Conservation (phyloP, 768 basidiomycete species). For the Boletus rex-veris region DNA sequence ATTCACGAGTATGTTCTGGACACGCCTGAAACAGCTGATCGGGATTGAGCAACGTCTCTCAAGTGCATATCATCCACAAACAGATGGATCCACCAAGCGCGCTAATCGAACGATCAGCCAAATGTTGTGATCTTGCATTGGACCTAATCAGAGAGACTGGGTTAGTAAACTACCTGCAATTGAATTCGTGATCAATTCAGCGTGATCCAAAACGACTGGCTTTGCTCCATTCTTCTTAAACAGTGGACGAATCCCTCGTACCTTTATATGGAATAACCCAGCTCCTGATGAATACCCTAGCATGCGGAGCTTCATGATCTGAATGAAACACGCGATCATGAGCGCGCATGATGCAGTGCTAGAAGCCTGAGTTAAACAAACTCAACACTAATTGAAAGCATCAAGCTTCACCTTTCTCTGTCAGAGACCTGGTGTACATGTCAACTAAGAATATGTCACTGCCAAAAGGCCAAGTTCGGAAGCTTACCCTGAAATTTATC, state of each 20-base stretch:
- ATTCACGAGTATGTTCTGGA: constrained; percentile 31
- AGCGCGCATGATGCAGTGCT: constrained; percentile 34
- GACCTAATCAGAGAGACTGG: constrained; percentile 16
- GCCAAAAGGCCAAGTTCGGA: neutral
- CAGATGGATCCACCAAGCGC: neutral
- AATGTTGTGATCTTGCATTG: neutral
- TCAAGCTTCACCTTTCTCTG: neutral
- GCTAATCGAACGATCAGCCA: neutral
- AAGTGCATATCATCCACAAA: neutral
- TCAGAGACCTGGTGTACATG: neutral
- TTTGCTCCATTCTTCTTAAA: constrained; percentile 20
- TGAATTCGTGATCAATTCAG: constrained; percentile 23
- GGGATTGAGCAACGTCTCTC: neutral
- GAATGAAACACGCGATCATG: constrained; percentile 30
- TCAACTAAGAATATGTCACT: neutral
- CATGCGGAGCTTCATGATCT: constrained; percentile 25
- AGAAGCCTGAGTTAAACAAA: constrained; percentile 27
- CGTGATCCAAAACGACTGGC: constrained; percentile 15
- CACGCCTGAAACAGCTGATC: neutral
- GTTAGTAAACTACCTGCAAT: neutral
- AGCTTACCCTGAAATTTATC: neutral
- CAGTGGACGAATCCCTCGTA: neutral
- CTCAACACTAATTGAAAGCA: constrained; percentile 26
- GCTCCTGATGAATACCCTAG: constrained; percentile 20
- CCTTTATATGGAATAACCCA: constrained; percentile 19